Percentiles rank a stretch among this genome's conserved stretches.
phyloP scores from a whole-genome alignment of 805 yeast genomes.

The Maudiozyma pseudohumilis region DNA sequence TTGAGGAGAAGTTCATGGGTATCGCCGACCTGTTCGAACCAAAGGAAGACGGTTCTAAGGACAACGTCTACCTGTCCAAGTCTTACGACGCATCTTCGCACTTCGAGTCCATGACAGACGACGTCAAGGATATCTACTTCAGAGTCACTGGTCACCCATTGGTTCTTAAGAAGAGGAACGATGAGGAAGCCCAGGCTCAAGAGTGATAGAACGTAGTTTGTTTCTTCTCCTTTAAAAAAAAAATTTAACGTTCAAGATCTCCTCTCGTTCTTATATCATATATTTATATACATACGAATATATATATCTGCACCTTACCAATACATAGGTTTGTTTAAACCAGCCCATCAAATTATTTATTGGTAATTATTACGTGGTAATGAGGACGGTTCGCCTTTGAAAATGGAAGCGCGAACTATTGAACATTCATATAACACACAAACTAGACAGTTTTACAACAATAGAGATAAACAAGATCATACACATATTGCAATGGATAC shows the following conservation, averaged over 20 bases:
- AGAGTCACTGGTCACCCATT: constrained; percentile 89
- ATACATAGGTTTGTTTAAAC: no score
- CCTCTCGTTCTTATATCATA: no score
- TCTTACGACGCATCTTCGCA: constrained; percentile 93
- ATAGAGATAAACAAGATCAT: not conserved
- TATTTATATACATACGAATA: not conserved
- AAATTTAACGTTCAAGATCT: no score
- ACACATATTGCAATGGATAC: constrained; percentile 16
- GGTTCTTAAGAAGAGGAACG: constrained; percentile 66
- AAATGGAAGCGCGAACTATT: not conserved
- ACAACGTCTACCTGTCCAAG: constrained; percentile 72
- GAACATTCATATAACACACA: no score
- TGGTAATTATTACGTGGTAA: no score
- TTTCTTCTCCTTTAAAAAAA: no score
- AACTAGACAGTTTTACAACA: no score
- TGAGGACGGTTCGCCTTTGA: no score
- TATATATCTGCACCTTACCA: not conserved
- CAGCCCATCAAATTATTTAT: no score
- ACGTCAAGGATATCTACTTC: constrained; percentile 86
- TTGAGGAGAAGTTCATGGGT: constrained; percentile 82
- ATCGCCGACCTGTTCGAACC: constrained; percentile 89
- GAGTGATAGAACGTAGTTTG: not conserved
- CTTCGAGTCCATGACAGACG: constrained; percentile 93
- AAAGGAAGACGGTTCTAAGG: constrained; percentile 65
- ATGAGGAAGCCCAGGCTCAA: constrained; percentile 2